Base-by-base conservation (phyloP, 1,284 basidiomycete species). In the Laetiporus sulphureus region DNA sequence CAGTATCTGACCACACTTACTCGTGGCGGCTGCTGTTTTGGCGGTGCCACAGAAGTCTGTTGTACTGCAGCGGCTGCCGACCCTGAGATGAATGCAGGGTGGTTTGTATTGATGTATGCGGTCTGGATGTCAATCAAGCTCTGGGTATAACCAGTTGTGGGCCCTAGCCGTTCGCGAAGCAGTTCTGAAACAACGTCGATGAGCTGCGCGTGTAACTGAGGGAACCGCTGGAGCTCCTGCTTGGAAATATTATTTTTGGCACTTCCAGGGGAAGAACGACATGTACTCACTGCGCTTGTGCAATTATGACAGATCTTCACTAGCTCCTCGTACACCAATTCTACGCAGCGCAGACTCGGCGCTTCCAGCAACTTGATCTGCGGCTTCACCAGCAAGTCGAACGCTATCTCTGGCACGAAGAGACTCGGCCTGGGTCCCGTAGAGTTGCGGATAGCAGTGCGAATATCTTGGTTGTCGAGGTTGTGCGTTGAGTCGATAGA, bases 231-330 rank as follows among this genome's bases (percentile, higher is more conserved):
- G n/a, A 99, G 73, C 65, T 98, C 96, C 90, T 94, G n/a, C n/a
- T n/a, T n/a, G n/a, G n/a, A n/a, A n/a, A n/a, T n/a, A n/a, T n/a
- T n/a, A n/a, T n/a, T n/a, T n/a, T n/a, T n/a, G n/a, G n/a, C n/a
- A n/a, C n/a, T n/a, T n/a, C n/a, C n/a, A n/a, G n/a, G n/a, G n/a
- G n/a, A n/a, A n/a, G n/a, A n/a, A n/a, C n/a, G n/a, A n/a, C n/a
- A n/a, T 19, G 32, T 38, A 67, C 77, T 58, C 56, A 94, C 91
- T 40, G 78, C 64, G 58, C 84, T 89, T 6, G 94, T 96, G 67
- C 94, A 97, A 61, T 95, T 98, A 65, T 99, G 96, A 65, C 96
- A 99, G 47, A 99, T 96, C 74, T 98, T 98, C 59, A 99, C 97
- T 41, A 99, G 71, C 65, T 99, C 96, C 64, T 99, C 96, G 62